Evolutionary conservation across 345 rosid genomes (phyloP).

Genomic region (Rhodamnia rubescens): DNA sequence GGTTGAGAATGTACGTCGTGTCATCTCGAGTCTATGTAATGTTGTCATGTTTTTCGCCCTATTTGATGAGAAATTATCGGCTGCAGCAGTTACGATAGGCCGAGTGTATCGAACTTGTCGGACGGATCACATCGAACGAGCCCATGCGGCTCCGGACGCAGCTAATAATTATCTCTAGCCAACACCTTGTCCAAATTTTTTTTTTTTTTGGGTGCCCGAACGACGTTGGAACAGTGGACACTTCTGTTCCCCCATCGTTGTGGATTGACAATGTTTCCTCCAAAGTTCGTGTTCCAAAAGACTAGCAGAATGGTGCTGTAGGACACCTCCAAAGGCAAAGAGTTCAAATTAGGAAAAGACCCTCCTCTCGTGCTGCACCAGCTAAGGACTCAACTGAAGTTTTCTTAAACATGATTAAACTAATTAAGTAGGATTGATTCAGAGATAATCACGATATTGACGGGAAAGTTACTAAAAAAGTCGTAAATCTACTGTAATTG

Average conservation of each 20-base stretch:
- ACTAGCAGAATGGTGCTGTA: not conserved
- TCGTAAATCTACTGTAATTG: too few species aligned
- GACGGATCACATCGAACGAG: not conserved
- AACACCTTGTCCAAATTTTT: not conserved
- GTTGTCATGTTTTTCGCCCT: not conserved
- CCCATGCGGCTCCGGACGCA: not conserved
- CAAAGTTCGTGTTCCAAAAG: not conserved
- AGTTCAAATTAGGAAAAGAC: too few species aligned
- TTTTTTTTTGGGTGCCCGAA: not conserved
- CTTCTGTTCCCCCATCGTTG: not conserved
- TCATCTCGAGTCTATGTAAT: not conserved
- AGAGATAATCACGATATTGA: not conserved
- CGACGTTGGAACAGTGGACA: not conserved
- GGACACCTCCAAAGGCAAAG: too few species aligned
- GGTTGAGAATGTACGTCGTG: accelerated
- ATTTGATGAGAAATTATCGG: not conserved
- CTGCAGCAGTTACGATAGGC: not conserved
- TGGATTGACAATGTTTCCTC: not conserved
- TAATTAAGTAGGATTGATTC: not conserved
- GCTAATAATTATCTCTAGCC: not conserved
- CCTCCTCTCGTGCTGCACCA: too few species aligned
- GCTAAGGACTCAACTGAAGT: not conserved
- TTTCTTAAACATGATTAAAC: not conserved
- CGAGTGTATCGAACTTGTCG: not conserved
- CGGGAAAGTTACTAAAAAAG: too few species aligned